Evolutionary conservation across 495 filamentous ascomycete genomes (phyloP), one percentile per base, ranked within the genome.

Genomic region (Lepidopterella palustris): DNA sequence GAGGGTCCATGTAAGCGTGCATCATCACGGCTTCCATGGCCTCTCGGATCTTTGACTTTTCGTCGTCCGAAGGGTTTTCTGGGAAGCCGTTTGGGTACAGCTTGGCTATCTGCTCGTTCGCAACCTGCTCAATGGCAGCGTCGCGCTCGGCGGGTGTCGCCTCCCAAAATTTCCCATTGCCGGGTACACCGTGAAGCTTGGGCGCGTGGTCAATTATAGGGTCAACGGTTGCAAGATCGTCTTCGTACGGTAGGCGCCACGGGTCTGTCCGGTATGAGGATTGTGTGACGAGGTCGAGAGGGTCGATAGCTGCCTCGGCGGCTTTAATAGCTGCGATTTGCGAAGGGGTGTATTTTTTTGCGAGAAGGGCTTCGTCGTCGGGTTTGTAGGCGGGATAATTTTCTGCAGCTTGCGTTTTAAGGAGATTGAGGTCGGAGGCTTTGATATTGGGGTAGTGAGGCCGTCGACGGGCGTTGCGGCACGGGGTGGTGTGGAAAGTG

Each of bases 271-370:
- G 84, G 49, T 87, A 68, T 3, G 79, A 77, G 52, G 84, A 85
- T 72, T 91, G 87, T 35, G 83, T 79, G 6, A 82, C 80, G 68
- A 97, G 72, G 72, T 98, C 90, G 59, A 80, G 74, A 15, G 86
- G 81, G 72, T 89, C 81, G 73, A 98, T 87, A 58, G 88, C 83
- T 9, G 80, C 78, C 73, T 98, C 93, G 59, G 87, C 93, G 53
- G 87, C 90, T 73, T 90, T 79, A 73, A 98, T 84, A 47, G 90
- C 88, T n/a, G 77, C 78, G 59, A 96, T 77, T 74, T 98, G 93
- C 60, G 84, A 80, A 13, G 85, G 80, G 5, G 88, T 87, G 78
- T 96, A 97, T 58, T 79, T 76, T 62, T 82, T 75, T 28, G 70
- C 64, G 35, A 97, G 78, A 15, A 72, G 64, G 15, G 76, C 78